A percentile compares a stretch with the other conserved stretches of the same genome.
These are phyloP conservation scores for Epichloe sylvatica DNA, from an alignment of 2,329 filamentous ascomycete species.

Conservation along the genomic window DNA sequence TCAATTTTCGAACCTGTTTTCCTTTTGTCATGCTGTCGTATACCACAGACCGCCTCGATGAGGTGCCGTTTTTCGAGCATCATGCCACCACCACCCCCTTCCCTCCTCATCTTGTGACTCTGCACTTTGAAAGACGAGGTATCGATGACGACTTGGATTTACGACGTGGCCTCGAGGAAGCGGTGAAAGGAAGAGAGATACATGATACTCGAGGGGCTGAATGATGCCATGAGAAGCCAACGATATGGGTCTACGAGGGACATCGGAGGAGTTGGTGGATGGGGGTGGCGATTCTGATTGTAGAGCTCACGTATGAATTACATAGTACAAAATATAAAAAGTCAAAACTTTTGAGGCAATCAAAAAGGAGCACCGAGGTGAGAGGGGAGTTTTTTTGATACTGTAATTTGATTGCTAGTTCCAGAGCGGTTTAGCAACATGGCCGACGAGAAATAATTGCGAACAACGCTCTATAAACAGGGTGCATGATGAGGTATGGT, in stretches of 20 bases:
- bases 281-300: conserved; percentile 13
- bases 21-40: conserved; percentile 4
- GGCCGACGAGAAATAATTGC: neutral
- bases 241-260: neutral
- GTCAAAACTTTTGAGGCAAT: conserved; percentile 17
- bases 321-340: neutral
- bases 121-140: conserved; percentile 3
- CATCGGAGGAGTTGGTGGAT: conserved; percentile 9
- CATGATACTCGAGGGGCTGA: neutral
- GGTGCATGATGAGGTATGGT: neutral
- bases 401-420: neutral
- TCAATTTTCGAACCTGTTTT: neutral
- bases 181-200: neutral
- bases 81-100: neutral
- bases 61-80: neutral
- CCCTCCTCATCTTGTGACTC: conserved; percentile 5
- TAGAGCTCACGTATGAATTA: conserved; percentile 14
- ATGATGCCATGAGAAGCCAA: conserved; percentile 3
- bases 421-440: too few species aligned
- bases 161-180: conserved; percentile 4
- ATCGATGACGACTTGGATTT: conserved; percentile 11
- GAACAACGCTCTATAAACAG: neutral
- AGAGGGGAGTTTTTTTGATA: conserved; percentile 1
- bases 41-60: neutral
- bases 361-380: conserved; percentile 3